Evolutionary conservation across 1,284 basidiomycete genomes (phyloP), one percentile per base, ranked within the genome.

Genomic region (Irpex sp.): DNA sequence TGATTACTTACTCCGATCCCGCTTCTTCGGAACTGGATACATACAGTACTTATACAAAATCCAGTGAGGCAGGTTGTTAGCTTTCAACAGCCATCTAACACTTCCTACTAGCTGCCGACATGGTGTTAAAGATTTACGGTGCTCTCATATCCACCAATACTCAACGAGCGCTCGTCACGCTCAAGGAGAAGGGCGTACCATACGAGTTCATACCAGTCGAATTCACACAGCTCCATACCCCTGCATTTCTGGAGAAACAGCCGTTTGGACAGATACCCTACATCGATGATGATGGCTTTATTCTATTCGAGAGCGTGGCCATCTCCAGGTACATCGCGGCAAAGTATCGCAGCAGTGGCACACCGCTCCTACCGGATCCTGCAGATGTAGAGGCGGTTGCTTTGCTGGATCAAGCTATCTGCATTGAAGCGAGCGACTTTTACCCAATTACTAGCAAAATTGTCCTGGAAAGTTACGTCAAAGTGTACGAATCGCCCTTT

Each of bases 251-350:
- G 11, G 17, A 53, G 50, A 53, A 53, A 17, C 50, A 53, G 50
- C 50, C 50, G 11, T 53, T 53, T 17, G 50, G 50, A 11, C 50
- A 53, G 50, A 31, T 31, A 9, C 50, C 50, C 8, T 53, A 53
- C 50, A 53, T 53, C 17, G 50, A 53, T 17, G 26, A 53, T 17
- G 17, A 53, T 17, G 17, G 17, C 11, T 53, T 53, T 53, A 65
- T 71, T 59, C 66, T 82, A 54, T 83, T 72, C 70, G 82, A 87
- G 70, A 81, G 79, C 43, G 80, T 85, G 39, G 84, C 85, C 1
- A 86, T 87, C 63, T 66, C 66, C 5, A 79, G 82, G 37, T 84
- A 85, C 70, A 59, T 84, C 64, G 77, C 77, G 59, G 72, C 74
- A 61, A 83, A 83, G 68, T 80, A 81, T 61, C 67, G 74, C 5